Conservation (phyloP, 2,329 filamentous ascomycete species). For the Albifimbria verrucaria region DNA sequence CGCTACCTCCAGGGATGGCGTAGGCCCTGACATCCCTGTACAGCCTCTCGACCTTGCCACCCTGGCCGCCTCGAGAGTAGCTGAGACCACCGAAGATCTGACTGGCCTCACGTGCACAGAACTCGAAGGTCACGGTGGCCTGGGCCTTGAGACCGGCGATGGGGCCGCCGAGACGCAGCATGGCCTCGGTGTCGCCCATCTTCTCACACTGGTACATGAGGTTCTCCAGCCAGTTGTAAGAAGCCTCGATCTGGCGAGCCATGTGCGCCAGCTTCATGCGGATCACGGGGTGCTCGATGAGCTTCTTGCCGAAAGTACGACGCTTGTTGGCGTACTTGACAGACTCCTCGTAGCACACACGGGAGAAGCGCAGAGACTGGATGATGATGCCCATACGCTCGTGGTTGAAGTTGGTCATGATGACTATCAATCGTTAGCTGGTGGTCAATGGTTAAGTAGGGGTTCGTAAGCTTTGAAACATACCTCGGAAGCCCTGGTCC, state of each 20-base stretch:
- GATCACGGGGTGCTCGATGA: conserved; percentile 96
- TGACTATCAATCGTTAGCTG: conserved; percentile 50
- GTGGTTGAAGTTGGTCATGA: conserved; percentile 99
- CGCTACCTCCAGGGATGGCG: conserved; percentile 89
- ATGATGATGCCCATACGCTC: conserved; percentile 99
- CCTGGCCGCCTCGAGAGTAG: conserved; percentile 91
- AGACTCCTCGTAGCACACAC: conserved; percentile 95
- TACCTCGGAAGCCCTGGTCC: conserved; percentile 92
- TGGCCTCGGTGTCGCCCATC: conserved; percentile 93
- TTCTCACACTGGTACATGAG: conserved; percentile 87
- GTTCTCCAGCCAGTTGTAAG: conserved; percentile 96
- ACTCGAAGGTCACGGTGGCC: conserved; percentile 91
- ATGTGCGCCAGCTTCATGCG: conserved; percentile 97
- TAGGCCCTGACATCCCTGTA: conserved; percentile 96
- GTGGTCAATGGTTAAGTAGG: background rate
- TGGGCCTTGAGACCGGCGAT: conserved; percentile 95
- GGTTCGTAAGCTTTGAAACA: conserved; percentile 2
- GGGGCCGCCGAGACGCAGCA: conserved; percentile 90
- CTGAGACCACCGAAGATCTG: conserved; percentile 96
- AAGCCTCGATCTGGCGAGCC: conserved; percentile 95
- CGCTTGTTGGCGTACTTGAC: conserved; percentile 98
- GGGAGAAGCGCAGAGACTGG: conserved; percentile 90
- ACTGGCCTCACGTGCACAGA: conserved; percentile 91
- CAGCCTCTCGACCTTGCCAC: conserved; percentile 89
- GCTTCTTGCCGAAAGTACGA: conserved; percentile 90